Conservation (phyloP, 306 rosid genomes). For the Lotus japonicus region DNA sequence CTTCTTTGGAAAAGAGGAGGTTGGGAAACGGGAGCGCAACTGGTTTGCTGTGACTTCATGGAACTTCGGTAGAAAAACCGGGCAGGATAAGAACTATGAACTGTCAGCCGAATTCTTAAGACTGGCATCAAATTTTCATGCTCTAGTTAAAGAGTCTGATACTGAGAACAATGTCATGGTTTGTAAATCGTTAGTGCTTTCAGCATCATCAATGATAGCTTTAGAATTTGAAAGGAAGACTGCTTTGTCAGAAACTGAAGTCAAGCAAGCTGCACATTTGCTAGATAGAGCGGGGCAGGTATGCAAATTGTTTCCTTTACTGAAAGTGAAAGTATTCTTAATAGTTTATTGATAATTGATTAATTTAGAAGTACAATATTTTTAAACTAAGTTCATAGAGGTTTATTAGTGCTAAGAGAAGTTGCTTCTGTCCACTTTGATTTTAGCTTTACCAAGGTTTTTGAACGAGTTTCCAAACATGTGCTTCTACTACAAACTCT, state of each 20-base stretch:
- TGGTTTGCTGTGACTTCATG: conserved; percentile 91
- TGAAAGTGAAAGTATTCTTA: too few relatives aligned
- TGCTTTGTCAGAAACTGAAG: conserved; percentile 58
- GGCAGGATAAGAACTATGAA: conserved; percentile 57
- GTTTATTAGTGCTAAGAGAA: too few relatives aligned
- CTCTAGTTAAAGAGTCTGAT: conserved; percentile 41
- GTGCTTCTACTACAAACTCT: too few relatives aligned
- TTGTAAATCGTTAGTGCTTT: conserved; percentile 63
- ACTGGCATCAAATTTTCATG: conserved; percentile 68
- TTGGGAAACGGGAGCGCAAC: conserved; percentile 77
- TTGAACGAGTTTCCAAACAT: too few relatives aligned
- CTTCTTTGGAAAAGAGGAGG: conserved; percentile 85
- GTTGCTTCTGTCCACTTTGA: too few relatives aligned
- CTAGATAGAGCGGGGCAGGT: conserved; percentile 92
- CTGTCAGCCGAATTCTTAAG: conserved; percentile 60
- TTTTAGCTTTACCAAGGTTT: too few relatives aligned
- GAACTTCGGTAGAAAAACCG: conserved; percentile 77
- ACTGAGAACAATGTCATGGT: conserved; percentile 47
- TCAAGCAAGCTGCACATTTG: conserved; percentile 55
- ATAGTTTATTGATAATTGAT: too few relatives aligned
- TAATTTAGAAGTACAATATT: too few relatives aligned
- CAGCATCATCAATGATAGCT: conserved; percentile 71
- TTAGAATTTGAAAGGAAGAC: conserved; percentile 56
- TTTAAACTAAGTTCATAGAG: too few relatives aligned
- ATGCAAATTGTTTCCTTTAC: conserved; percentile 19